Percentiles rank a stretch among this genome's conserved stretches.
Conservation (phyloP, 2,329 filamentous ascomycete species). For the Sphaceloma murrayae region DNA sequence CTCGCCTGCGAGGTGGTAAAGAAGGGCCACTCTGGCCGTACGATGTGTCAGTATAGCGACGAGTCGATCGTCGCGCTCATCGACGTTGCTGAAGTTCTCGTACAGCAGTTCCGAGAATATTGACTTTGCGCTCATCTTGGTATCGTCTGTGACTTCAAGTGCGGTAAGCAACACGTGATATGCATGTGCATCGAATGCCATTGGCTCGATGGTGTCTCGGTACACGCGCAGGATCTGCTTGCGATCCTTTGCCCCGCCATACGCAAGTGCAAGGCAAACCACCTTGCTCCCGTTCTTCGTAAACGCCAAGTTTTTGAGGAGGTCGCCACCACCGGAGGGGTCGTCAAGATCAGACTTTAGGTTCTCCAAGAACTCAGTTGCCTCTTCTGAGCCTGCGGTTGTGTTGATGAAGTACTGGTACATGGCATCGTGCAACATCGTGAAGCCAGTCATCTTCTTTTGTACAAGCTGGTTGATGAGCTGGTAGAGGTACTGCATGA, state of each 20-base stretch:
- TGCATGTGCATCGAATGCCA: slow-evolving; percentile 70
- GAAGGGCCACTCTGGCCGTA: slow-evolving; percentile 55
- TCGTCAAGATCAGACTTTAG: slow-evolving; percentile 79
- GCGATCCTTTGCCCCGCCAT: slow-evolving; percentile 84
- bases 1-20: slow-evolving; percentile 67
- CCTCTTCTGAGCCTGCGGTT: slow-evolving; percentile 67
- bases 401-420: slow-evolving; percentile 85
- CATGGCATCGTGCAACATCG: slow-evolving; percentile 97
- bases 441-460: slow-evolving; percentile 95
- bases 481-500: slow-evolving; percentile 75
- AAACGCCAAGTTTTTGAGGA: slow-evolving; percentile 93
- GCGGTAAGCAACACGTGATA: slow-evolving; percentile 76
- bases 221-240: slow-evolving; percentile 80
- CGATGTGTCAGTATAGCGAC: slow-evolving; percentile 61
- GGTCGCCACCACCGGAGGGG: slow-evolving; percentile 58
- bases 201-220: slow-evolving; percentile 77
- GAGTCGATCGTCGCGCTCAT: slow-evolving; percentile 38
- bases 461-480: slow-evolving; percentile 89
- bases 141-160: slow-evolving; percentile 90
- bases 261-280: slow-evolving; percentile 69
- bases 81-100: slow-evolving; percentile 44
- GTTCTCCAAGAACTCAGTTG: slow-evolving; percentile 78
- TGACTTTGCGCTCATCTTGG: slow-evolving; percentile 73
- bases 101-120: slow-evolving; percentile 81
- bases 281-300: slow-evolving; percentile 79